phyloP scores from a whole-genome alignment of 1,284 basidiomycete genomes.

The Ustilago crameri region DNA sequence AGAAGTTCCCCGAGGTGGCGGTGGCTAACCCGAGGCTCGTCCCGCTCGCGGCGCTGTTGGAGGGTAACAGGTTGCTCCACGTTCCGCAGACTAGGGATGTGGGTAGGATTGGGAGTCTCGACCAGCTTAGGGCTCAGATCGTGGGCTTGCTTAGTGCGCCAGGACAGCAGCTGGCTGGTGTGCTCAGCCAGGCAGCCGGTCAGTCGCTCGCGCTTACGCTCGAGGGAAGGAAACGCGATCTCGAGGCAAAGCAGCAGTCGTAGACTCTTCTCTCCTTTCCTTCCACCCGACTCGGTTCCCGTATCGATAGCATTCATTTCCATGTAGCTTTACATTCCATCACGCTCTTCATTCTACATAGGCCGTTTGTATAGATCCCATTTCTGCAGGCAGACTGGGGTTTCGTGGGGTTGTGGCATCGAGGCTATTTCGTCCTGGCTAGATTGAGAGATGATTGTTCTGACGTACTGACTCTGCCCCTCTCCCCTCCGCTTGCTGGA shows the following conservation, averaged over 20 bases:
- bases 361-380: slow-evolving; percentile 4
- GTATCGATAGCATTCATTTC: neutral
- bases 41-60: slow-evolving; percentile 54
- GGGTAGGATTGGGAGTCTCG: slow-evolving; percentile 50
- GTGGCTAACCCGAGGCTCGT: slow-evolving; percentile 54
- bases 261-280: slow-evolving; percentile 3
- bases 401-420: neutral
- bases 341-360: neutral
- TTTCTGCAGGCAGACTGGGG: neutral
- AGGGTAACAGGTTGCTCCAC: slow-evolving; percentile 53
- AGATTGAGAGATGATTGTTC: no score
- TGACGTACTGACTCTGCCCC: neutral
- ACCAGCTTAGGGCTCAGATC: slow-evolving; percentile 59
- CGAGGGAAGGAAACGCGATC: slow-evolving; percentile 56
- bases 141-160: slow-evolving; percentile 62
- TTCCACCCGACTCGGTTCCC: no score
- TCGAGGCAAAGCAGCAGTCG: slow-evolving; percentile 50
- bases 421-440: no score
- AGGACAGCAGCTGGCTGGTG: slow-evolving; percentile 55
- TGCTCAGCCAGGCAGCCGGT: slow-evolving; percentile 59
- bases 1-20: slow-evolving; percentile 19
- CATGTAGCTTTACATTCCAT: slow-evolving; percentile 15
- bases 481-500: neutral
- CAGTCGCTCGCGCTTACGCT: slow-evolving; percentile 56
- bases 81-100: slow-evolving; percentile 55